phyloP scores from a whole-genome alignment of 2,329 filamentous ascomycete genomes.

The Emergomyces pasteurianus region DNA sequence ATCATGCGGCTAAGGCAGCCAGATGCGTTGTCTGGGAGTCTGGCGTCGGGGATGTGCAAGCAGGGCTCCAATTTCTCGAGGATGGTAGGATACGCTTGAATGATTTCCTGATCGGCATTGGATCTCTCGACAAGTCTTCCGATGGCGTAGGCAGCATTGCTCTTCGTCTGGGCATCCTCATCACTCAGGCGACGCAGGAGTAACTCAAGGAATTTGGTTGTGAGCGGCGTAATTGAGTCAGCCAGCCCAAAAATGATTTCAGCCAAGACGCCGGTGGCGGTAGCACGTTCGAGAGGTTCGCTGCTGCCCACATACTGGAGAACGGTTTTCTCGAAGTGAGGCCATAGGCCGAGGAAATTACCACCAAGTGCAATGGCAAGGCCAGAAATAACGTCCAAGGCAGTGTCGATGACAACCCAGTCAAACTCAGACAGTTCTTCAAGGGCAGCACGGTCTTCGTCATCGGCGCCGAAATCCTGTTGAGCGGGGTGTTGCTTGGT shows the following conservation, averaged over 20 bases:
- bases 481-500: slow-evolving; percentile 89
- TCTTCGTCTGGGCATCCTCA: slow-evolving; percentile 83
- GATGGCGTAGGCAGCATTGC: slow-evolving; percentile 84
- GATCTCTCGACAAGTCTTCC: slow-evolving; percentile 78
- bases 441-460: slow-evolving; percentile 61
- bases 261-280: slow-evolving; percentile 81
- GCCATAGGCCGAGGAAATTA: slow-evolving; percentile 80
- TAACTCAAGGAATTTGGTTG: slow-evolving; percentile 61
- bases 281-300: slow-evolving; percentile 77
- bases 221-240: slow-evolving; percentile 68
- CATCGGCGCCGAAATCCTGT: slow-evolving; percentile 72
- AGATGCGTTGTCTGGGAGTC: slow-evolving; percentile 83
- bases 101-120: slow-evolving; percentile 57
- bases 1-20: slow-evolving; percentile 91
- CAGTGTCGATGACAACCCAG: slow-evolving; percentile 93
- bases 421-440: slow-evolving; percentile 87
- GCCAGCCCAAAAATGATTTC: slow-evolving; percentile 84
- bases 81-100: slow-evolving; percentile 64
- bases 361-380: slow-evolving; percentile 70
- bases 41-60: slow-evolving; percentile 62
- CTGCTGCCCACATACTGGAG: slow-evolving; percentile 77
- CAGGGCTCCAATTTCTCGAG: slow-evolving; percentile 78
- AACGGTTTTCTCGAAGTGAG: slow-evolving; percentile 87
- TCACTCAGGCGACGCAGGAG: slow-evolving; percentile 79
- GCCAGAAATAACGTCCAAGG: slow-evolving; percentile 78